These are phyloP conservation scores for Fusarium beomiforme DNA, from an alignment of 2,329 filamentous ascomycete species.

Conservation along the genomic window DNA sequence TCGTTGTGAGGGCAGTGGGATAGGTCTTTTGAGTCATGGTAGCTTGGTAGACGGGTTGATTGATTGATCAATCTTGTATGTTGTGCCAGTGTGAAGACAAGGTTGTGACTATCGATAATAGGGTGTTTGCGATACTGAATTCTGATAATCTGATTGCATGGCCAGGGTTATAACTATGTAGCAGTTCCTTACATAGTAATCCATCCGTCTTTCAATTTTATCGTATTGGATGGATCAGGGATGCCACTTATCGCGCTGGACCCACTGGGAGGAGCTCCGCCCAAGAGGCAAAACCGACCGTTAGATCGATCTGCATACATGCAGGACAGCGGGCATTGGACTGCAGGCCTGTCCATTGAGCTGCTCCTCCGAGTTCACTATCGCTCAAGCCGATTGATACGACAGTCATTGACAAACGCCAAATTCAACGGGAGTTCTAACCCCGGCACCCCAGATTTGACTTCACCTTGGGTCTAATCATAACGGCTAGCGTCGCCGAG, in stretches of 20 bases:
- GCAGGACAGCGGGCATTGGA: neutral
- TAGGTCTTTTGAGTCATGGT: constrained; percentile 18
- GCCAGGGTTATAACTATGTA: no score
- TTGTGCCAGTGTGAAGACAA: no score
- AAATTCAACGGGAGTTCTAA: neutral
- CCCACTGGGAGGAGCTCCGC: constrained; percentile 22
- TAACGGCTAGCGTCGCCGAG: neutral
- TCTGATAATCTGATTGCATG: no score
- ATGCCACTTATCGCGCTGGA: neutral
- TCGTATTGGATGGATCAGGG: no score
- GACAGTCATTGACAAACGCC: neutral
- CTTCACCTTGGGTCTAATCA: neutral
- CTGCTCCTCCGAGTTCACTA: constrained; percentile 1
- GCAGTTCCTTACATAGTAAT: no score
- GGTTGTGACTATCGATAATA: no score
- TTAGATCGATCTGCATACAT: no score
- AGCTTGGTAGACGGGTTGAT: no score
- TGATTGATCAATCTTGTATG: no score
- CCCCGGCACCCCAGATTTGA: constrained; percentile 10
- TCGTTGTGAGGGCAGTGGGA: constrained; percentile 36
- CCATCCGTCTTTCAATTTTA: no score
- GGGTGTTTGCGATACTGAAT: no score
- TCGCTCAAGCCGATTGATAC: neutral
- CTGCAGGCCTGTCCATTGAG: neutral
- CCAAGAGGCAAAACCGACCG: no score